A percentile compares a stretch with the other conserved stretches of the same genome.
phyloP scores from a whole-genome alignment of 345 rosid species.

The Nephelium lappaceum region DNA sequence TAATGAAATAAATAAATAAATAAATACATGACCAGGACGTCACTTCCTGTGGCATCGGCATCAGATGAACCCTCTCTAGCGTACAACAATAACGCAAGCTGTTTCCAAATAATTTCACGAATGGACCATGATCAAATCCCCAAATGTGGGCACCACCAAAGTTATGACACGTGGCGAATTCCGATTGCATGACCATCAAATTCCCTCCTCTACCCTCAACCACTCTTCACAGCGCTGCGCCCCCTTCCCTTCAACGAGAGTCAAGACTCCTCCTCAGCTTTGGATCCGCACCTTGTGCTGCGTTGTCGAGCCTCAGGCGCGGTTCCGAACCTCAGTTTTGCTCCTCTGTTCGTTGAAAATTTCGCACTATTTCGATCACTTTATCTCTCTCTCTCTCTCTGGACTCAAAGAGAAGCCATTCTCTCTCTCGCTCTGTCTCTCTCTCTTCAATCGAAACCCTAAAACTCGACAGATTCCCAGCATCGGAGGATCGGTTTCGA shows the following conservation, averaged over 20 bases:
- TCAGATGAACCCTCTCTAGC: too few species aligned
- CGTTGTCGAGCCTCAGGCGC: conserved; percentile 23
- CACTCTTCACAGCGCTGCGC: conserved; percentile 1
- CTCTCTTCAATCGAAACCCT: conserved; percentile 44
- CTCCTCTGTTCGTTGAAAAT: conserved; percentile 62
- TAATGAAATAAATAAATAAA: too few species aligned
- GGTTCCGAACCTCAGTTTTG: conserved; percentile 42
- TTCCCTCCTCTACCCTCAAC: conserved; percentile 19
- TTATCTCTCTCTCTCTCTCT: conserved; percentile 38
- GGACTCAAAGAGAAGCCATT: conserved; percentile 15
- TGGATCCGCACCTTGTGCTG: conserved; percentile 16
- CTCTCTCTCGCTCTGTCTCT: conserved; percentile 13
- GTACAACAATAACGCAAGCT: too few species aligned
- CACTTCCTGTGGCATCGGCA: too few species aligned
- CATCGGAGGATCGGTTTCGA: conserved; percentile 35
- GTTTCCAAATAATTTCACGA: too few species aligned
- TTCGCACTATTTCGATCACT: conserved; percentile 54
- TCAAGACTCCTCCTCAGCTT: background rate
- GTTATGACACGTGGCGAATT: conserved; percentile 18
- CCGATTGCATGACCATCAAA: conserved; percentile 18
- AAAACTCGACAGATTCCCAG: conserved; percentile 29
- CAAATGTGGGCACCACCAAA: background rate
- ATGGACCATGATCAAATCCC: background rate
- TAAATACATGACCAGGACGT: too few species aligned
- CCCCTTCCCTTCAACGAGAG: background rate